Evolutionary conservation across 371 early-diverging fungal genomes (phyloP), one percentile per base, ranked within the genome.

Genomic region (Vittaforma corneae): DNA sequence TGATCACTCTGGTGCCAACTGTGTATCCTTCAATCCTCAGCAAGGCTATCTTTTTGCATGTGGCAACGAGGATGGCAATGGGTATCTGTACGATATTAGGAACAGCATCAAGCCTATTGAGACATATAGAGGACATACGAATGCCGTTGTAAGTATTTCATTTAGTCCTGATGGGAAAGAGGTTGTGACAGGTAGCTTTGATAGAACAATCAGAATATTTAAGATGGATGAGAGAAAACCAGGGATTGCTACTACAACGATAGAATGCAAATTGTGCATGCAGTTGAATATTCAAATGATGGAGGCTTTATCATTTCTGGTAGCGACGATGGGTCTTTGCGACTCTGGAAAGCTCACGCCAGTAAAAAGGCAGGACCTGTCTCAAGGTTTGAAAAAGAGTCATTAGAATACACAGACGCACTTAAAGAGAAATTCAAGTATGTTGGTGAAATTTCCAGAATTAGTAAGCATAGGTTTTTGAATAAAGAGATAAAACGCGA

Each of bases 211-310:
- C n/a, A 85, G 96, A 56, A 84, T 95, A 28, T 97, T 86, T 81
- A 82, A 85, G 54, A 84, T 83, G 1, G 75, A 84, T 20, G 81
- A 84, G 22, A 88, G 91, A 5, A 88, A 87, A 74, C 86, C 62
- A 84, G 88, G 65, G 96, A 97, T 72, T 84, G 91, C 47, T 99
- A 97, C 80, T 93, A 95, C 78, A 92, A 93, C 37, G 88, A 89
- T 77, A 89, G 99, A 66, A 99, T 99, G 99, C 65, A 52, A 20
- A 68, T 57, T 37, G 85, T 93, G 28, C 91, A 92, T 76, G 86
- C 88, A 38, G 89, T 92, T 28, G 85, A 85, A 63, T 96, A 84
- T 79, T 85, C 86, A 45, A 89, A 89, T 87, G 96, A 95, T 79
- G 83, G 84, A 76, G 88, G 90, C 65, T 96, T 83, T 73, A 87